A percentile compares a stretch with the other conserved stretches of the same genome.
These are phyloP conservation scores for Fomitopsis palustris DNA, from an alignment of 1,284 basidiomycete genomes.

Conservation along the genomic window DNA sequence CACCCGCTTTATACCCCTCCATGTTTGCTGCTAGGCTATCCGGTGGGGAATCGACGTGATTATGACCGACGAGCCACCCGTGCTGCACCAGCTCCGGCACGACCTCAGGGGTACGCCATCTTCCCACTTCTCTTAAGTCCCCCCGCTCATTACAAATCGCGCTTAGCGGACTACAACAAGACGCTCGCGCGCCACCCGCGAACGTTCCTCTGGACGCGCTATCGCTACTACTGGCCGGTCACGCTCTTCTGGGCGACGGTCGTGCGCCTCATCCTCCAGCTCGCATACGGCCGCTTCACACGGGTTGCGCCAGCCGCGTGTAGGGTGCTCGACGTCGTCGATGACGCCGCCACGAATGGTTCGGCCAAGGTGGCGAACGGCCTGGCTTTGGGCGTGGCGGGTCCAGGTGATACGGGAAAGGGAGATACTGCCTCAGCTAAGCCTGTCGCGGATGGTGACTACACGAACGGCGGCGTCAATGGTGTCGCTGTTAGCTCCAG, in stretches of 20 bases:
- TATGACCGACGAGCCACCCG: constrained; percentile 82
- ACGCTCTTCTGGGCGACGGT: background rate
- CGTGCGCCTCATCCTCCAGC: background rate
- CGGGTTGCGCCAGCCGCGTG: background rate
- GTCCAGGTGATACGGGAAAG: background rate
- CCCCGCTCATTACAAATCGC: background rate
- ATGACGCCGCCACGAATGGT: background rate
- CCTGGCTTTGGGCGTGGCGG: background rate
- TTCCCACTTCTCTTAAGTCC: background rate
- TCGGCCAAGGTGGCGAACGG: background rate
- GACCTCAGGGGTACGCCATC: constrained; percentile 54
- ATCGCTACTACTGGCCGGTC: constrained; percentile 54
- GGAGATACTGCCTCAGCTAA: background rate
- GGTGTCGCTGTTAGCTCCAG: background rate
- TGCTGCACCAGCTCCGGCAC: constrained; percentile 71
- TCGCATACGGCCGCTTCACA: background rate
- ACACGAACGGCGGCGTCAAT: background rate
- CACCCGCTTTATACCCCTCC: background rate
- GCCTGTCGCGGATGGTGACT: background rate
- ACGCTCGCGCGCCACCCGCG: constrained; percentile 58
- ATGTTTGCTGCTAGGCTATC: constrained; percentile 56
- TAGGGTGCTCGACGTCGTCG: background rate
- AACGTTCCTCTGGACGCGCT: constrained; percentile 72
- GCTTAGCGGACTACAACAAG: constrained; percentile 65
- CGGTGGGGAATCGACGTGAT: constrained; percentile 93